phyloP scores from a whole-genome alignment of 129 eudicot genomes.

The Saussurea involucrata region DNA sequence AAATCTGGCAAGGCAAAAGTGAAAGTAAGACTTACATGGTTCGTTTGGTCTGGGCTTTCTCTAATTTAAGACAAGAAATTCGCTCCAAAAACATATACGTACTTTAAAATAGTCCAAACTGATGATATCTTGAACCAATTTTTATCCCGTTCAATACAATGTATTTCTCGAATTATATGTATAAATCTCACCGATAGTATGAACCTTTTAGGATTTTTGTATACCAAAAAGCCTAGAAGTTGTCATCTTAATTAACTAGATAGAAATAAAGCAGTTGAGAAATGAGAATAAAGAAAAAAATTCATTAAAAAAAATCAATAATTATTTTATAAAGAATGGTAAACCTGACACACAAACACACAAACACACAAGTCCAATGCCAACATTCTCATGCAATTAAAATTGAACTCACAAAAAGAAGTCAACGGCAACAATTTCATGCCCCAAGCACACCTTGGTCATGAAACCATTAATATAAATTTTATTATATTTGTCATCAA shows the following conservation, averaged over 20 bases:
- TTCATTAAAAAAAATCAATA: background rate
- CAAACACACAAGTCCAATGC: constrained; percentile 10
- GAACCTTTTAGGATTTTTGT: background rate
- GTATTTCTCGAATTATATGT: background rate
- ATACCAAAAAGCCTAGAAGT: background rate
- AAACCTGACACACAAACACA: background rate
- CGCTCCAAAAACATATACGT: too few species aligned
- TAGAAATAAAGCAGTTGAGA: too few species aligned
- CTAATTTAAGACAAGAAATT: background rate
- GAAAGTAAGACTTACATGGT: too few species aligned
- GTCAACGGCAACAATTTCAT: constrained; percentile 21
- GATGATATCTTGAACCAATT: background rate
- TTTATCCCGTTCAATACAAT: background rate
- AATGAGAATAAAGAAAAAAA: background rate
- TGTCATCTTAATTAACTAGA: background rate
- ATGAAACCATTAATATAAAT: background rate
- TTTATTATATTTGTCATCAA: background rate
- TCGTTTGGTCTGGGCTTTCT: background rate
- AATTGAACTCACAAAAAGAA: constrained; percentile 5
- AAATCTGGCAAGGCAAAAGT: too few species aligned
- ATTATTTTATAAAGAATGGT: background rate
- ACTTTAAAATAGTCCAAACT: background rate
- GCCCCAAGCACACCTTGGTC: constrained; percentile 22
- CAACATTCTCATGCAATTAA: constrained; percentile 8
- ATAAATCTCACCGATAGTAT: background rate